Evolutionary conservation across 441 rosid species (phyloP), one percentile per base, ranked within the genome.

Genomic region (Melastoma candidum): DNA sequence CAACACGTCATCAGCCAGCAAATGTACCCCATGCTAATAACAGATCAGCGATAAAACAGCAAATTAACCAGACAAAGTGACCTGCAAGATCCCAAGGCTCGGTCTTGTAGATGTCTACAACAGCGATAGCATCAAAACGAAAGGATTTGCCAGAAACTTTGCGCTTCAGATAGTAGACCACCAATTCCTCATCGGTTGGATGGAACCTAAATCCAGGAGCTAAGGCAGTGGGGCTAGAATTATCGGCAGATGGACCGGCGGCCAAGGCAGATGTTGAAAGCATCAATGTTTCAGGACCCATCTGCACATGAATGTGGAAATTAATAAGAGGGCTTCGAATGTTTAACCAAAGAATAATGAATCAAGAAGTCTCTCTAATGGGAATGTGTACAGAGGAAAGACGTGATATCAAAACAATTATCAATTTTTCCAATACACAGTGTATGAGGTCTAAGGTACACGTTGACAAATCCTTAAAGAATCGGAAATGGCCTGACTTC

Each of bases 131-230:
- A 29, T 82, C 77, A 67, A 83, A 82, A 51, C 84, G 87, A 25
- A 85, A 80, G 13, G 84, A 78, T 55, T 76, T 90, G 44, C 64
- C 66, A 3, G 63, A 61, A 68, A 85, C 84, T 87, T 87, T 87
- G 50, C 90, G 64, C 74, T 83, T 92, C 72, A 90, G 76, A 82
- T 85, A 85, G 70, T 87, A 85, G 53, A 79, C 75, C 1, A 81
- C 84, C 36, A 87, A 74, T 63, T 92, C 96, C 61, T 92, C 95
- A 22, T 81, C 98, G 0, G 93, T 84, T 0, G 95, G 95, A 49
- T 86, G 95, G 65, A 86, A 90, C 70, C 96, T 80, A 57, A 87
- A 87, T 12, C 98, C 96, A 13, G 98, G 98, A 39, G 95, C 96
- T 64, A 87, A 75, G 1, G 93, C 76, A 10, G 92, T 79, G 47